Percentiles rank a stretch among this genome's conserved stretches.
These are phyloP conservation scores for Elsinoe batatas DNA, from an alignment of 2,329 filamentous ascomycete genomes.

Conservation along the genomic window DNA sequence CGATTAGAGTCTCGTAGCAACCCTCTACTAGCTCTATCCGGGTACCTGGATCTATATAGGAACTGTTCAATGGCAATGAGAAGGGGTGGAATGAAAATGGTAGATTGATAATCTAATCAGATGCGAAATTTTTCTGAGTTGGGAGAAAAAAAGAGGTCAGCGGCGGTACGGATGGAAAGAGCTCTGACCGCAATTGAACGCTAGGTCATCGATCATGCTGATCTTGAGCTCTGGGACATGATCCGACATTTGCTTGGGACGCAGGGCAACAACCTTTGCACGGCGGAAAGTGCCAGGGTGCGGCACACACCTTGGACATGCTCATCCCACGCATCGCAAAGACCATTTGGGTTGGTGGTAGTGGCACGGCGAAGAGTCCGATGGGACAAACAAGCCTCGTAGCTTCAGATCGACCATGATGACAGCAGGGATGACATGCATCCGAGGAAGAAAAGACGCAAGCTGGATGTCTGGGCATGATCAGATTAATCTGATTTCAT, in stretches of 20 bases:
- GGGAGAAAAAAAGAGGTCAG: neutral
- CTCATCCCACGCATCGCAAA: neutral
- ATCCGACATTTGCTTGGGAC: neutral
- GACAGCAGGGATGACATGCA: neutral
- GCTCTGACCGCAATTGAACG: neutral
- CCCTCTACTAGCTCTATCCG: neutral
- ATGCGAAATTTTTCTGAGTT: conserved; percentile 2
- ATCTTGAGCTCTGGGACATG: neutral
- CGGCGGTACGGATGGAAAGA: neutral
- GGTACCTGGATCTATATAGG: neutral
- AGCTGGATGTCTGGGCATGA: neutral
- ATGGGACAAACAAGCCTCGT: neutral
- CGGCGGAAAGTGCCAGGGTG: neutral
- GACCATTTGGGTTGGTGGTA: neutral
- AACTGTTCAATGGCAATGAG: neutral
- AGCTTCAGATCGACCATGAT: neutral
- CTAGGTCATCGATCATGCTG: neutral
- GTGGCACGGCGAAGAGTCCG: neutral
- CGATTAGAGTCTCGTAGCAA: conserved; percentile 13
- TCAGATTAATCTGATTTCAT: neutral
- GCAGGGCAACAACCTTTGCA: neutral
- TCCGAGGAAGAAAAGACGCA: neutral
- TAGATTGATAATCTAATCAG: conserved; percentile 12
- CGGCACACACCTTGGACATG: neutral
- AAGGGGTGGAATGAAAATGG: neutral